Base-by-base conservation (phyloP, 208 protist species). In the Polymyxa betae region DNA sequence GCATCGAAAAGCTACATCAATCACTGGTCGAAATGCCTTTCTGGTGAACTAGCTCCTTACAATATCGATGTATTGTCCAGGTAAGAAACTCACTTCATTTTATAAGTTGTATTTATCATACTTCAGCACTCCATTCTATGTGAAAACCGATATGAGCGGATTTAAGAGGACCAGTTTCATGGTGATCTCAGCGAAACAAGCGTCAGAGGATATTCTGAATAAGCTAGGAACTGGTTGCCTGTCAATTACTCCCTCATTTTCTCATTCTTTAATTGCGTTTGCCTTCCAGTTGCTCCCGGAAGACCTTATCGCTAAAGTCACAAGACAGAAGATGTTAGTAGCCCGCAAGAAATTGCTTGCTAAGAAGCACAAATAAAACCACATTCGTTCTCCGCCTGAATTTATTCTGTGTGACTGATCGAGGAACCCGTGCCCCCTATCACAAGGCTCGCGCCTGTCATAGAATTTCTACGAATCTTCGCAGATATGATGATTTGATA, bases 1-100 rank as follows among this genome's bases (percentile, higher is more conserved):
- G 72, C 16, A 43, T 40, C 72, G 5, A 82, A 82, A n/a, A 43
- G 35, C 72, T 82, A 82, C n/a, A 82, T 82, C 72, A 43, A 82
- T n/a, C 16, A 5, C 16, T 82, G 72, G 72, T 82, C 72, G 5
- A 5, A n/a, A 20, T 82, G 72, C 72, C 5, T 82, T 35, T 5
- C 72, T 12, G 72, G 72, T 5, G 72, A 82, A n/a, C 72, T 82
- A 43, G 5, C 35, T n/a, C 72, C 5, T 12, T 82, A 82, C 72
- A 35, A 43, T 45, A 45, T 82, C 72, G 72, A 82, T 43, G 72
- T 82, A 20, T 5, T 82, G 72, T 82, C 72, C 16, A 45, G 49
- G 49, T 60, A 24, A 60, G 5, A 5, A 29, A 24, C 12, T 60
- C 49, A 60, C 5, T 60, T 60, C 12, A 60, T 60, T 60, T 60